Evolutionary conservation across 208 protist genomes (phyloP).

Genomic region (Trypanosoma lewisi): DNA sequence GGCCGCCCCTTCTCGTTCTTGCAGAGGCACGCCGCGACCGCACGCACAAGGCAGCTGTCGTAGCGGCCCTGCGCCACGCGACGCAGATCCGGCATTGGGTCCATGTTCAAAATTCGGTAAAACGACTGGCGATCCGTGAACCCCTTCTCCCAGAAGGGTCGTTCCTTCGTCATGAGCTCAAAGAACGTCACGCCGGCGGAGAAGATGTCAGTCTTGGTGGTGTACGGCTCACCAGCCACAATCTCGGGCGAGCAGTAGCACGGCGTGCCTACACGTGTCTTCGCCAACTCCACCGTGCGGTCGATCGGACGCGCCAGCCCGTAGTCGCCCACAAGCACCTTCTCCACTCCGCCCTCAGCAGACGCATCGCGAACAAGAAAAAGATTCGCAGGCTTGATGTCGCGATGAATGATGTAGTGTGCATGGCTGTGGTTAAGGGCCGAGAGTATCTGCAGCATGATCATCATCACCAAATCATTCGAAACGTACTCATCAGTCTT

Average conservation of each 20-base stretch:
- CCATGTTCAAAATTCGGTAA: conserved; percentile 40
- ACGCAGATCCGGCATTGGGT: conserved; percentile 59
- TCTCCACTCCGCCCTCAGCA: conserved; percentile 13
- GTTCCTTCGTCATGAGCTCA: conserved; percentile 69
- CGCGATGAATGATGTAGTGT: conserved; percentile 81
- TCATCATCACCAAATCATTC: conserved; percentile 47
- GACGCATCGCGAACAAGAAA: conserved; percentile 45
- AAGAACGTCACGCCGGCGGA: conserved; percentile 87
- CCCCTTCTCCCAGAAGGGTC: conserved; percentile 61
- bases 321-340: conserved; percentile 83
- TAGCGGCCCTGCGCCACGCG: conserved; percentile 25
- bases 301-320: conserved; percentile 82
- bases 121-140: conserved; percentile 58
- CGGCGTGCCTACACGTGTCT: conserved; percentile 86
- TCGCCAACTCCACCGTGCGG: conserved; percentile 53
- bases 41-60: conserved; percentile 34
- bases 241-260: conserved; percentile 94
- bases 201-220: conserved; percentile 92
- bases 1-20: conserved; percentile 58
- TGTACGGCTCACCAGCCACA: conserved; percentile 85
- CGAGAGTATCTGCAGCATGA: conserved; percentile 82
- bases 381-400: conserved; percentile 92
- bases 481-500: conserved; percentile 25
- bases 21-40: conserved; percentile 48
- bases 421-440: conserved; percentile 89